Percentiles rank a stretch among this genome's conserved stretches.
Conservation (phyloP, 371 early-diverging fungal species). For the Mucor velutinosus region DNA sequence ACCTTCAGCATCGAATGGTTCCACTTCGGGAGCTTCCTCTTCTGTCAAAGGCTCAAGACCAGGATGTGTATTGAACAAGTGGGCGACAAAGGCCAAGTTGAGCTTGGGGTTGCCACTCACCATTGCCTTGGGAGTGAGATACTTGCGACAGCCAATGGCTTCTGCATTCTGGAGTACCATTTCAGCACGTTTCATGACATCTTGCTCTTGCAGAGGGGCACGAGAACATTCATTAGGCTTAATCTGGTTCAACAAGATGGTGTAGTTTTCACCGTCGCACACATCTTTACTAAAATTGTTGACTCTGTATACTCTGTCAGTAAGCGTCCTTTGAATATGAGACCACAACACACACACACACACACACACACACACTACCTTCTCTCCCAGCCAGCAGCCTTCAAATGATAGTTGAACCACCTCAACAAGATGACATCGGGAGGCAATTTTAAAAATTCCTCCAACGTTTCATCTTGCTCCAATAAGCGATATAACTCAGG, state of each 20-base stretch:
- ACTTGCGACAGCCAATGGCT: slow-evolving; percentile 85
- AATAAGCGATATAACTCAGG: slow-evolving; percentile 93
- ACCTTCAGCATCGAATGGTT: slow-evolving; percentile 81
- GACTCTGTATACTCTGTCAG: slow-evolving; percentile 49
- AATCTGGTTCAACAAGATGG: slow-evolving; percentile 85
- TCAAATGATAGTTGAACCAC: slow-evolving; percentile 96
- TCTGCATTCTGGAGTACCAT: slow-evolving; percentile 83
- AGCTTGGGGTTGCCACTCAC: slow-evolving; percentile 90
- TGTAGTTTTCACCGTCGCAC: slow-evolving; percentile 90
- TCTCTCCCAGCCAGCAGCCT: slow-evolving; percentile 82
- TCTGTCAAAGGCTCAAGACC: slow-evolving; percentile 84
- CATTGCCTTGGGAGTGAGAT: slow-evolving; percentile 85
- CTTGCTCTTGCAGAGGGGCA: slow-evolving; percentile 73
- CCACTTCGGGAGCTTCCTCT: slow-evolving; percentile 81
- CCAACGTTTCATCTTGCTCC: slow-evolving; percentile 86
- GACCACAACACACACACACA: background rate
- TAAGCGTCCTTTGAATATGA: background rate
- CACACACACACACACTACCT: slow-evolving; percentile 27
- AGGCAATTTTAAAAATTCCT: slow-evolving; percentile 84
- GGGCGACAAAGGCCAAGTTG: slow-evolving; percentile 91
- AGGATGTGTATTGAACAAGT: slow-evolving; percentile 90
- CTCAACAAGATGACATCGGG: slow-evolving; percentile 90
- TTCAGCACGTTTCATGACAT: slow-evolving; percentile 82
- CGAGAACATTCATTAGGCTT: slow-evolving; percentile 77
- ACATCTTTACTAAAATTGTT: slow-evolving; percentile 86